Evolutionary conservation across 176 grass and related monocot genomes (phyloP), one percentile per base, ranked within the genome.

Genomic region (Elymus sibiricus): DNA sequence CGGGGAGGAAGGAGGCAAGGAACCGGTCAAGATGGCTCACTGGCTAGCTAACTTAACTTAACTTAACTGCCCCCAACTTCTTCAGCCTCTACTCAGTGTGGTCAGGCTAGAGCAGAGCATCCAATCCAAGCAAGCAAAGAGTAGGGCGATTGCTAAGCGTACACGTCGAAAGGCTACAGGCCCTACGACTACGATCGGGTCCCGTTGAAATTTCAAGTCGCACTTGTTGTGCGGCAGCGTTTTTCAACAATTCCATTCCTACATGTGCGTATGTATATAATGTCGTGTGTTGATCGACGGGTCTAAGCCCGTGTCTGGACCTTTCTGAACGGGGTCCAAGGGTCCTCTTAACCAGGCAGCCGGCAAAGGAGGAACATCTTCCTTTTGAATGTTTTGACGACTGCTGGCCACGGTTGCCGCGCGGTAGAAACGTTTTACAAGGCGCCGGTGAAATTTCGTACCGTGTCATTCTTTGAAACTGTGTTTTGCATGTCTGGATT

Each of bases 161-260:
- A 49, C 72, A 75, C 72, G 25, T 75, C 28, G 4, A 10, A 17
- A 29, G 72, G 25, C 25, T 51, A 29, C 25, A 1, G 6, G 27
- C 42, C 71, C 49, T 38, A 70, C 7, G 26, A 76, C 49, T 38
- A 70, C 7, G 26, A 76, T 53, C 27, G 2, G 29, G 44, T 27
- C 9, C 59, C 31, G 76, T 74, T 80, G 87, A 89, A 80, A 67
- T 40, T 89, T 75, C 82, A 80, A 84, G 76, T 79, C 87, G 59
- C 32, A 6, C 5, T 31, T 70, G 64, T 31, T 70, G 64, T 58
- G 51, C 28, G 28, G 80, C 63, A 78, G 42, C 80, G 2, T 21
- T 37, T 60, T 88, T 79, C 74, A 43, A 79, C 53, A 59, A 64
- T 72, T 29, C 51, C 63, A 71, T 62, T 70, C 73, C 21, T 47